Evolutionary conservation across 306 rosid genomes (phyloP), one percentile per base, ranked within the genome.

Genomic region (Quercus cerris): DNA sequence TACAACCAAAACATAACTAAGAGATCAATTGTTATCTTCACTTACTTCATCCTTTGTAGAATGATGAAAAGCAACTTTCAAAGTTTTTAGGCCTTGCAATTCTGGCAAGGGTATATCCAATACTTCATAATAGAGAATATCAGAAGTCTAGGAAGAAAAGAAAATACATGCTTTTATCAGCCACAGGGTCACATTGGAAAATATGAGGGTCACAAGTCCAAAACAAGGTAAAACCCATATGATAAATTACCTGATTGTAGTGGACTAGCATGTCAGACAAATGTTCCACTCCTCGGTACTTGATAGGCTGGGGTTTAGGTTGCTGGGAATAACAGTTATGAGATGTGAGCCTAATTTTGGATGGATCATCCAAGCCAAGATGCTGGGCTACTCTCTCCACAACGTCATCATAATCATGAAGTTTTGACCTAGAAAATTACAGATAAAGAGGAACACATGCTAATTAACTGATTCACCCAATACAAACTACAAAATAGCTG

Each of bases 61-160:
- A 81, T 81, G 82, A 81, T 84, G 86, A 58, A 84, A 87, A 58
- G 90, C 86, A 5, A 87, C 90, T 77, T 84, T 84, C 72, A 87
- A 85, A 64, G 82, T 84, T 79, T 81, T 87, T 62, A 87, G 78
- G 52, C 82, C 90, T 84, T 87, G 88, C 51, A 87, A 82, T 76
- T 87, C 86, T 61, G 90, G 88, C 81, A 84, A 78, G 61, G 90
- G 90, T 55, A 84, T 87, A 79, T 87, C 90, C 79, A 87, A 79
- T 10, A 87, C 88, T 64, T 87, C 90, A 27, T 81, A 87, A 73
- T 87, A 87, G 70, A 87, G 64, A 75, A 81, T 84, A 84, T 87
- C 90, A 49, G 90, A 81, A 62, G 78, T 81, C 90, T 87, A 84
- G 61, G 74, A 83, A 10, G 76, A 19, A 79, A 44, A 51, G 28